These are phyloP conservation scores for Cladosporium phlei DNA, from an alignment of 2,329 filamentous ascomycete genomes.

Conservation along the genomic window DNA sequence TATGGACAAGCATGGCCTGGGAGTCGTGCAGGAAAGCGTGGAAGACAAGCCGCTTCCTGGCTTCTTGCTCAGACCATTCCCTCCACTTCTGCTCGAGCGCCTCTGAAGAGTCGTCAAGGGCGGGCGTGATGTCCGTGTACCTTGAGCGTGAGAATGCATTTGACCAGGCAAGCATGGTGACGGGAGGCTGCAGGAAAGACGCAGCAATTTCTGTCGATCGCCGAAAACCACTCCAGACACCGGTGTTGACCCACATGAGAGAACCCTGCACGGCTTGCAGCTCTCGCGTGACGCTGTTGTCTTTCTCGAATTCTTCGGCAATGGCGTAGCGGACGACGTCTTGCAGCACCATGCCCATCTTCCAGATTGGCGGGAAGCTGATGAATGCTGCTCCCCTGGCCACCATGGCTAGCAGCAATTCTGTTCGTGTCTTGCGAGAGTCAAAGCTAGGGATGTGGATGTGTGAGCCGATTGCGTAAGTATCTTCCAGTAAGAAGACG, in stretches of 20 bases:
- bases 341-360: constrained; percentile 52
- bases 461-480: constrained; percentile 51
- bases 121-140: constrained; percentile 40
- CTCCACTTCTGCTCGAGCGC: constrained; percentile 60
- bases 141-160: constrained; percentile 21
- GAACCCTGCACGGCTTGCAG: constrained; percentile 47
- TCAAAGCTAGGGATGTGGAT: constrained; percentile 57
- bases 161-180: constrained; percentile 44
- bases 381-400: constrained; percentile 55
- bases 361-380: constrained; percentile 52
- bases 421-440: constrained; percentile 49
- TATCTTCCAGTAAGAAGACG: constrained; percentile 51
- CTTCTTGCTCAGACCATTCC: constrained; percentile 58
- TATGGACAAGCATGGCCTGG: constrained; percentile 60
- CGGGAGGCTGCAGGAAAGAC: constrained; percentile 48
- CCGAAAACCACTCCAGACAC: constrained; percentile 54
- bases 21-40: constrained; percentile 61
- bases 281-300: constrained; percentile 46
- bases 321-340: constrained; percentile 40
- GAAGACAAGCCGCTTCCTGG: constrained; percentile 62
- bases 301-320: constrained; percentile 39
- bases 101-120: constrained; percentile 50
- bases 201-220: constrained; percentile 55
- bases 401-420: constrained; percentile 54
- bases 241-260: constrained; percentile 46